phyloP scores from a whole-genome alignment of 1,284 basidiomycete genomes.

The Inonotus obliquus region DNA sequence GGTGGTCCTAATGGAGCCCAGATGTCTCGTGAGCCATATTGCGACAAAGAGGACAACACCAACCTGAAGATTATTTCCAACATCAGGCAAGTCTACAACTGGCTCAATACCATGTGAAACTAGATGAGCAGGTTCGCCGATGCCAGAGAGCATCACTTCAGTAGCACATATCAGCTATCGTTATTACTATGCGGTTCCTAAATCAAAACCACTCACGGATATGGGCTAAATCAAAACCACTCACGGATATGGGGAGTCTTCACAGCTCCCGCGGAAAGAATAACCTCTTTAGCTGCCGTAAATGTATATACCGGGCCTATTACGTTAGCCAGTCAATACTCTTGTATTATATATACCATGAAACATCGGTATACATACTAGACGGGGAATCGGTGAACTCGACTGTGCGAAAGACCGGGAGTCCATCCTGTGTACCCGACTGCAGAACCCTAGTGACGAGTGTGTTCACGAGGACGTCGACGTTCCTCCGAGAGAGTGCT shows the following conservation, averaged over 20 bases:
- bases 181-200: constrained; percentile 28
- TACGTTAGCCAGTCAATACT: neutral
- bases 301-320: constrained; percentile 7
- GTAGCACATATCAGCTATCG: constrained; percentile 22
- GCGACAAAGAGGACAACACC: constrained; percentile 20
- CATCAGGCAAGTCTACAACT: neutral
- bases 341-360: neutral
- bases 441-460: constrained; percentile 18
- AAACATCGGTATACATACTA: neutral
- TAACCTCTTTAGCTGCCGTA: constrained; percentile 20
- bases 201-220: constrained; percentile 23
- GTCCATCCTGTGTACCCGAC: neutral
- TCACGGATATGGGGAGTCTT: constrained; percentile 30
- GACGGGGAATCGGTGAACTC: neutral
- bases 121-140: neutral
- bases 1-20: constrained; percentile 29
- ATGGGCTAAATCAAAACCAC: constrained; percentile 17
- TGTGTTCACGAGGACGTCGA: constrained; percentile 19
- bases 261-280: constrained; percentile 29
- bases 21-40: neutral
- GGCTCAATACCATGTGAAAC: neutral
- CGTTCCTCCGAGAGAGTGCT: constrained; percentile 15
- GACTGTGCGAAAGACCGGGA: constrained; percentile 1
- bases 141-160: constrained; percentile 22
- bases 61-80: neutral